Evolutionary conservation across 495 filamentous ascomycete species (phyloP), one percentile per base, ranked within the genome.

Genomic region (Podospora bellae-mahoneyi): DNA sequence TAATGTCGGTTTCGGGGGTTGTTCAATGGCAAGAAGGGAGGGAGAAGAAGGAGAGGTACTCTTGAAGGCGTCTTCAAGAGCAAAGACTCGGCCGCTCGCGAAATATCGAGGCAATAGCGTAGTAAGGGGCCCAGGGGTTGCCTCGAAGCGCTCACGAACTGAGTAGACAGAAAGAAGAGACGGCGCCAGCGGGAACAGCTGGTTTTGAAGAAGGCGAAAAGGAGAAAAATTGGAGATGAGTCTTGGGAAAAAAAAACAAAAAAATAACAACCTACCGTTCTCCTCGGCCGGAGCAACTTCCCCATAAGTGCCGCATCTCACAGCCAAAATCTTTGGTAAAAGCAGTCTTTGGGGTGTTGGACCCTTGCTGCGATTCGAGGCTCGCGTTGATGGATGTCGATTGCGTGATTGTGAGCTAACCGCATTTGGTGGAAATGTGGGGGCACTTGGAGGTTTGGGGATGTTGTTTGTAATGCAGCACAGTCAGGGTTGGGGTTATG

Each of bases 331-430:
- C 54, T 66, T 44, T 63, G 32, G 32, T 63, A 19, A 48, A 19
- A 18, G 61, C 61, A 18, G 61, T 65, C 23, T 48, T 57, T 39
- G 67, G 28, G 62, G 67, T 30, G 53, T 65, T 60, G 56, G 66
- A 69, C 53, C 61, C 44, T 69, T 65, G 59, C 66, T 60, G 58
- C 61, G 32, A 66, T 62, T 67, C 68, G 68, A 73, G 63, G 55
- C 18, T 69, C 62, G 64, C 39, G 66, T 66, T 65, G 66, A 68
- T 68, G n/a, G 71, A 69, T 58, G 65, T 62, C 66, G 68, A 76
- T 76, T 39, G 72, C 74, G 74, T 74, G 72, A 76, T 76, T 68
- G 4, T 13, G 19, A 55, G 62, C 74, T 76, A 78, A 59, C 60
- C 73, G 2, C 2, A 34, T 73, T 19, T 26, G 62, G 68, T 7